Evolutionary conservation across 441 rosid species (phyloP).

Genomic region (Mallotus japonicus): DNA sequence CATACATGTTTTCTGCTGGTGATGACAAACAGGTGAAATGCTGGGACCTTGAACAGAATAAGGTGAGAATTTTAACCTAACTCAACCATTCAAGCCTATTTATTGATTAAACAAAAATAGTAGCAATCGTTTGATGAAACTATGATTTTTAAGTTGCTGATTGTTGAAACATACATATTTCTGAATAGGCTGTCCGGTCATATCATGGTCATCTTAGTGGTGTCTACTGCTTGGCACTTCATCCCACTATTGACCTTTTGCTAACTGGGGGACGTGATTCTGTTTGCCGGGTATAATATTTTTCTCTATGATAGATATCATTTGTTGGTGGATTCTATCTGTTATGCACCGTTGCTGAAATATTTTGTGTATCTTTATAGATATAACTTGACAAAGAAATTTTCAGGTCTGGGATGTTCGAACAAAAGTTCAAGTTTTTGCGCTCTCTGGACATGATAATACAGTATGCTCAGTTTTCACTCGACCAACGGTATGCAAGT

Average conservation of each 20-base stretch:
- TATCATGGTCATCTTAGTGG: slow-evolving; percentile 99
- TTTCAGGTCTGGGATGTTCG: slow-evolving; percentile 97
- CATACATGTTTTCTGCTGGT: slow-evolving; percentile 97
- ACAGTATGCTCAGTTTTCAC: slow-evolving; percentile 98
- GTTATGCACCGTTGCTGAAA: not conserved
- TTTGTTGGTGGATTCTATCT: not conserved
- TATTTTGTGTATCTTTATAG: not conserved
- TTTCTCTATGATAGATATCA: not conserved
- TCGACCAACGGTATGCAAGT: slow-evolving; percentile 67
- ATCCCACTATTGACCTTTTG: slow-evolving; percentile 86
- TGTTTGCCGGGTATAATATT: slow-evolving; percentile 79
- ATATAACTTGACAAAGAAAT: slow-evolving; percentile 15
- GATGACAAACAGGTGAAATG: slow-evolving; percentile 99
- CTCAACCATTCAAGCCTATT: not conserved
- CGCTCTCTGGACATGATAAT: slow-evolving; percentile 91
- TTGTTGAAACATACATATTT: slow-evolving; percentile 20
- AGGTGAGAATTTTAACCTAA: slow-evolving; percentile 45
- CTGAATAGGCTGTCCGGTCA: slow-evolving; percentile 78
- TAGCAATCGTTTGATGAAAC: not conserved
- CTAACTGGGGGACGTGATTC: slow-evolving; percentile 98
- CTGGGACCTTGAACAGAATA: slow-evolving; percentile 99
- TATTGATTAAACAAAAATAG: not conserved
- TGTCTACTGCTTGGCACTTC: slow-evolving; percentile 96
- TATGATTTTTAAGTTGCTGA: not conserved
- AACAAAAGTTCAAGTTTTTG: slow-evolving; percentile 91